A percentile compares a stretch with the other conserved stretches of the same genome.
Conservation (phyloP, 257 asterid genomes). For the Orobanche coerulescens region DNA sequence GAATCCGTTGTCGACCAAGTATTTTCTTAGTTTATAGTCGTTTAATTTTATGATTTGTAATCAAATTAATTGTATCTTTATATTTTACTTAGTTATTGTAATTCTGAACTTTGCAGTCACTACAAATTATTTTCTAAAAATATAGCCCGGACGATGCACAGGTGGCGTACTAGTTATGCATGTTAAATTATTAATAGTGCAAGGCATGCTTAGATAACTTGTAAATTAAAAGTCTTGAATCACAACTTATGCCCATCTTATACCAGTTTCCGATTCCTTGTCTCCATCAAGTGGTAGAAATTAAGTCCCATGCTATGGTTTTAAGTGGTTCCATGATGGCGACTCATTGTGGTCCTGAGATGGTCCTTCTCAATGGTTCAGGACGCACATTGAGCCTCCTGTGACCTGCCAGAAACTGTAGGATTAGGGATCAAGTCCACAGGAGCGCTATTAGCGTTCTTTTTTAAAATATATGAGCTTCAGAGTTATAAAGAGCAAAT, state of each 20-base stretch:
- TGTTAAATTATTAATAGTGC: not conserved
- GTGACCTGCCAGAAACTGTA: slow-evolving; percentile 19
- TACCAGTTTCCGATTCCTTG: not conserved
- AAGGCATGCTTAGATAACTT: not conserved
- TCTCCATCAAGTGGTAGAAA: not conserved
- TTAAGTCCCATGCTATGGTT: not conserved
- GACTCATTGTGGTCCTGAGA: slow-evolving; percentile 24
- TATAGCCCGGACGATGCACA: too few species aligned
- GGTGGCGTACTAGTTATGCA: too few species aligned
- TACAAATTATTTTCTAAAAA: too few species aligned
- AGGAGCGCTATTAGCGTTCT: too few species aligned
- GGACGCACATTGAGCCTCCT: slow-evolving; percentile 17
- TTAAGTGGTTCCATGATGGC: slow-evolving; percentile 11
- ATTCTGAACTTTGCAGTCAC: too few species aligned
- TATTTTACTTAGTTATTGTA: too few species aligned
- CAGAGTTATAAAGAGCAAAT: not conserved
- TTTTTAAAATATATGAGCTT: slow-evolving; percentile 1
- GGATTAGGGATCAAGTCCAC: not conserved
- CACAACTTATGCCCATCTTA: not conserved
- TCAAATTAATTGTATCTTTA: too few species aligned
- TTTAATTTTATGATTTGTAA: too few species aligned
- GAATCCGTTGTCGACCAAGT: too few species aligned
- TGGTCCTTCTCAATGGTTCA: slow-evolving; percentile 24
- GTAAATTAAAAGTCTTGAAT: not conserved
- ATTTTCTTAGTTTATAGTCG: too few species aligned